A percentile compares a stretch with the other conserved stretches of the same genome.
Evolutionary conservation across 768 basidiomycete species (phyloP).

Genomic region (Mycena latifolia): DNA sequence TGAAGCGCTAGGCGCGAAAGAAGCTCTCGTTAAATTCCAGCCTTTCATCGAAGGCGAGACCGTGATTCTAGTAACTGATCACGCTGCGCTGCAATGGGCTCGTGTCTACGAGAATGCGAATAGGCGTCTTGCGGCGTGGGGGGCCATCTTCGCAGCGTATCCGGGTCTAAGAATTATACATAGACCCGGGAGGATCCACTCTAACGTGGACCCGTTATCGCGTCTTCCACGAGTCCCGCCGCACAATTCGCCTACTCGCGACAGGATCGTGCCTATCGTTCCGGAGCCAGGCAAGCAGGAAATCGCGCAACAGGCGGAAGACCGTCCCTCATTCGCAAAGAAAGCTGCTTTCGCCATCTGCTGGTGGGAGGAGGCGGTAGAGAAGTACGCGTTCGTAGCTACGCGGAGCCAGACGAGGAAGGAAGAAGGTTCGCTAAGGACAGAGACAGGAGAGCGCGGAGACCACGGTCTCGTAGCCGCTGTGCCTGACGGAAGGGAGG

Average conservation of each 20-base stretch:
- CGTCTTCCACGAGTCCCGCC: neutral
- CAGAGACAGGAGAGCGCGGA: neutral
- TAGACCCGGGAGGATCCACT: constrained; percentile 43
- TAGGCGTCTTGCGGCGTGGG: constrained; percentile 39
- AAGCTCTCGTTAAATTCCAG: constrained; percentile 11
- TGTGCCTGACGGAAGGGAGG: neutral
- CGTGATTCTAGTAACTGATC: constrained; percentile 13
- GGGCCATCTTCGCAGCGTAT: constrained; percentile 41
- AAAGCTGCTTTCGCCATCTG: neutral
- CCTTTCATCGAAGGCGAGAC: neutral
- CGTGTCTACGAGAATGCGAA: constrained; percentile 30
- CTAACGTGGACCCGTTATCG: constrained; percentile 1
- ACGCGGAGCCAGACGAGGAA: neutral
- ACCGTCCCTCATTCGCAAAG: neutral
- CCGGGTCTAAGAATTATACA: constrained; percentile 42
- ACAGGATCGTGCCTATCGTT: neutral
- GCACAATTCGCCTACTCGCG: neutral
- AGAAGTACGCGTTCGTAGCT: neutral
- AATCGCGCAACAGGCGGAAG: neutral
- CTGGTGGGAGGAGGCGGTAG: neutral
- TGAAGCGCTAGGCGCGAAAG: constrained; percentile 19
- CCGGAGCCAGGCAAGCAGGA: neutral
- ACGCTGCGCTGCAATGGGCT: constrained; percentile 31
- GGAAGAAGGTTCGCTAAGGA: neutral
- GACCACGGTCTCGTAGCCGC: neutral